Evolutionary conservation across 2,329 filamentous ascomycete genomes (phyloP).

Genomic region (Zymoseptoria ardabiliae): DNA sequence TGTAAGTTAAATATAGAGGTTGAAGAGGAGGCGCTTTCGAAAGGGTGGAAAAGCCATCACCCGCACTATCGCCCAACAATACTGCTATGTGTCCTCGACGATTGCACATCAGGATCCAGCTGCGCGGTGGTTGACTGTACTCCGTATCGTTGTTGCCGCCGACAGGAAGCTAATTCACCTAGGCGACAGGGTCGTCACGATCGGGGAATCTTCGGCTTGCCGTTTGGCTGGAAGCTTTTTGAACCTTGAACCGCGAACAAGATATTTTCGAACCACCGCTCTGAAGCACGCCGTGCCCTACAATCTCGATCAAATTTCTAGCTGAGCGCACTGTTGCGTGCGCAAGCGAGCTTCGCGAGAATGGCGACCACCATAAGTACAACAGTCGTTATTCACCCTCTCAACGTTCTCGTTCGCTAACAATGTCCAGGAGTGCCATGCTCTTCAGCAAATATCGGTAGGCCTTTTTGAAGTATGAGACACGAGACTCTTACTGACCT

Average conservation of each 20-base stretch:
- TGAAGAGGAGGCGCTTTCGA: too few species aligned
- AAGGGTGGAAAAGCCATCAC: too few species aligned
- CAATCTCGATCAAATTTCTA: neutral
- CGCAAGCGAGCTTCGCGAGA: constrained; percentile 6
- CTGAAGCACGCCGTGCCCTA: neutral
- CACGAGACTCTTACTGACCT: constrained; percentile 3
- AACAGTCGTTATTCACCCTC: neutral
- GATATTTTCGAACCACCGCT: neutral
- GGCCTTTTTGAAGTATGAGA: neutral
- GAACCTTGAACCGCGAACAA: neutral
- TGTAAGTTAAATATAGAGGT: too few species aligned
- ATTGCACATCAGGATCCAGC: too few species aligned
- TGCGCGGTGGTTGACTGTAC: too few species aligned
- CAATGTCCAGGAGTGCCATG: constrained; percentile 56
- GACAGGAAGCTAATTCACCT: too few species aligned
- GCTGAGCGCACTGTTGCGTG: neutral
- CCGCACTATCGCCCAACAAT: too few species aligned
- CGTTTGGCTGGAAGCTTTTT: neutral
- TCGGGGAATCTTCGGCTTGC: too few species aligned
- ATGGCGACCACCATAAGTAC: constrained; percentile 18
- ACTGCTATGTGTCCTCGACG: too few species aligned
- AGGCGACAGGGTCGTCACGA: too few species aligned
- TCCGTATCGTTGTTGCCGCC: too few species aligned
- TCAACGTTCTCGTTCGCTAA: constrained; percentile 3
- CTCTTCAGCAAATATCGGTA: constrained; percentile 91